Base-by-base conservation (phyloP, 2,329 filamentous ascomycete species). In the Colletotrichum camelliae region DNA sequence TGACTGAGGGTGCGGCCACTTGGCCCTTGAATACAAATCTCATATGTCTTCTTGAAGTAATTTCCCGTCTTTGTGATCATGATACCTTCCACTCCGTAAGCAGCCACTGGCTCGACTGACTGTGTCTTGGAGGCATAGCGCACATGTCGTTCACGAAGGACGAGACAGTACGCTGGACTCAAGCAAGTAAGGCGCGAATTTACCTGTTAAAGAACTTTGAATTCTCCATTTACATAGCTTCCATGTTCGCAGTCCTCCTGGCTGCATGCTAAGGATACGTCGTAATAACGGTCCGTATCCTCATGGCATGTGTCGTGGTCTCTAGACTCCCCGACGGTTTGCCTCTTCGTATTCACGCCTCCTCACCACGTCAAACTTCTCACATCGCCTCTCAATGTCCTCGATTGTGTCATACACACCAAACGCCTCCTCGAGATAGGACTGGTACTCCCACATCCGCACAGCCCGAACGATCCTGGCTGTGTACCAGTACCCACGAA, bases 21-120 rank as follows among this genome's bases (percentile, higher is more conserved):
- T 76, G 74, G 74, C 74, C 64, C 27, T 76, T 76, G 33, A 24
- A 76, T 76, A 76, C 21, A 75, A 62, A 13, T 61, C 48, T 55
- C 70, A 61, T 76, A 65, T 76, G 74, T 74, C 70, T 65, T 33
- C 8, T 21, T 13, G 8, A 55, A 68, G 35, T 21, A 16, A 4
- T 9, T 48, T 3, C n/a, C 9, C 18, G 9, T 18, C 18, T 18
- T 12, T 10, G 39, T 4, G n/a, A n/a, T 6, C n/a, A 18, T 48
- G 39, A 48, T 48, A 5, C 39, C 18, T 48, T n/a, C 9, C 12
- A 5, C n/a, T 43, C 0, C 1, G 39, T 48, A 0, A 48, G 0
- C 39, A 3, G 9, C 3, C 18, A 12, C 3, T 48, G 18, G 9
- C 6, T 48, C 1, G 5, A 48, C 4, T 0, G 29, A 31, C 29